Evolutionary conservation across 2,329 filamentous ascomycete genomes (phyloP), one percentile per base, ranked within the genome.

Genomic region (Colletotrichum sp.): DNA sequence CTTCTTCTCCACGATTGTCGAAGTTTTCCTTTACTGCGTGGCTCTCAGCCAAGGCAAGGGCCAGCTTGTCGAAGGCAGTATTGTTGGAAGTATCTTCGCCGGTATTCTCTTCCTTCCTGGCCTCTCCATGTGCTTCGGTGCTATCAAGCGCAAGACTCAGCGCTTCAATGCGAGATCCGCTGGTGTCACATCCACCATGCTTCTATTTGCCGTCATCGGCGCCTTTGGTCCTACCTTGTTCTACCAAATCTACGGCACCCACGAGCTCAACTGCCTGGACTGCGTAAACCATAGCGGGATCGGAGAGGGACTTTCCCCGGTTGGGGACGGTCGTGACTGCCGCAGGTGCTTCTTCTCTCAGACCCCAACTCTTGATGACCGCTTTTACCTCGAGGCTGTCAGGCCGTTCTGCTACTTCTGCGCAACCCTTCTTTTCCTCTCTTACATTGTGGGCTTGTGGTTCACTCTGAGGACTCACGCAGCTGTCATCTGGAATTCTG

Each of bases 211-310:
- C 28, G 94, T 98, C 52, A 97, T 99, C 79, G 96, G 95, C 77
- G 95, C 96, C 10, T 99, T 99, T 84, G 94, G 96, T 1, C 97
- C 97, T 4, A 99, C 97, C 0, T 87, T 99, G 16, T 99, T 99
- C 86, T 99, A 98, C 85, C 96, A 99, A 82, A 98, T 99, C 77
- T 98, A 98, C 84, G 97, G 97, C 79, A 98, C 96, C 65, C 97
- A 99, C 82, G 96, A 99, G 86, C 91, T 99, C 68, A 97, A 95
- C 81, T 99, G 97, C 82, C 91, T 92, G 73, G 91, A 90, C 71
- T 93, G 90, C 76, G 86, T 90, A 64, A 89, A 92, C 77, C 87
- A 85, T 70, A 83, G 82, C 39, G 83, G 85, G 58, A 78, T 82
- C 8, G 77, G 78, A 9, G 80, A 82, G 5, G 80, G 78, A n/a